Conservation (phyloP, 2,329 filamentous ascomycete species). For the Fusarium nurragi region DNA sequence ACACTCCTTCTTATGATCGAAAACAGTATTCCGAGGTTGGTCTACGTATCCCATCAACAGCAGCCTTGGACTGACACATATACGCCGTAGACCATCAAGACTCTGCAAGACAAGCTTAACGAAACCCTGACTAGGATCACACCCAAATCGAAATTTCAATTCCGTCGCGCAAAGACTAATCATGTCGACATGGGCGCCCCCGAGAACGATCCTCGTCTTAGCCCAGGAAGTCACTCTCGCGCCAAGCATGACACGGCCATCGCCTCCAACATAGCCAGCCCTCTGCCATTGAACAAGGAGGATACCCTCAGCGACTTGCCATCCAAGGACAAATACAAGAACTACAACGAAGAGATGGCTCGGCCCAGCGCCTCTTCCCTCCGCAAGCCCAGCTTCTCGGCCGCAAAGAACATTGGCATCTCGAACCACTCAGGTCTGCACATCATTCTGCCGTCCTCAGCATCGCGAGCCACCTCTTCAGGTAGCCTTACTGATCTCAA, state of each 20-base stretch:
- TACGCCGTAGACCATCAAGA: constrained; percentile 76
- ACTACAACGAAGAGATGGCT: constrained; percentile 69
- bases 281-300: constrained; percentile 16
- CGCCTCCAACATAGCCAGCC: not conserved
- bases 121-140: constrained; percentile 72
- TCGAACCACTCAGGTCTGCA: constrained; percentile 73
- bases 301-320: constrained; percentile 27
- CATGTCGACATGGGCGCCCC: constrained; percentile 56
- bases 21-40: constrained; percentile 81
- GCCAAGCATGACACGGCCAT: constrained; percentile 37
- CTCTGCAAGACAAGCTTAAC: constrained; percentile 80
- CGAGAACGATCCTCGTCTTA: constrained; percentile 56
- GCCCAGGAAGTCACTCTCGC: constrained; percentile 49
- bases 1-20: constrained; percentile 89
- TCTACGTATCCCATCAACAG: not conserved
- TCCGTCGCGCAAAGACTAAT: constrained; percentile 60
- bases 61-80: constrained; percentile 1
- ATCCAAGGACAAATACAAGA: constrained; percentile 49
- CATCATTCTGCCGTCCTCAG: constrained; percentile 78
- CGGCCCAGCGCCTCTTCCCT: constrained; percentile 52
- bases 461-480: constrained; percentile 75
- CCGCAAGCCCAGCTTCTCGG: constrained; percentile 71
- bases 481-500: constrained; percentile 76
- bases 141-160: constrained; percentile 84
- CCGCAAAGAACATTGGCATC: constrained; percentile 70